Percentiles rank a stretch among this genome's conserved stretches.
Conservation (phyloP, 2,329 filamentous ascomycete species). For the Alternaria sp. region DNA sequence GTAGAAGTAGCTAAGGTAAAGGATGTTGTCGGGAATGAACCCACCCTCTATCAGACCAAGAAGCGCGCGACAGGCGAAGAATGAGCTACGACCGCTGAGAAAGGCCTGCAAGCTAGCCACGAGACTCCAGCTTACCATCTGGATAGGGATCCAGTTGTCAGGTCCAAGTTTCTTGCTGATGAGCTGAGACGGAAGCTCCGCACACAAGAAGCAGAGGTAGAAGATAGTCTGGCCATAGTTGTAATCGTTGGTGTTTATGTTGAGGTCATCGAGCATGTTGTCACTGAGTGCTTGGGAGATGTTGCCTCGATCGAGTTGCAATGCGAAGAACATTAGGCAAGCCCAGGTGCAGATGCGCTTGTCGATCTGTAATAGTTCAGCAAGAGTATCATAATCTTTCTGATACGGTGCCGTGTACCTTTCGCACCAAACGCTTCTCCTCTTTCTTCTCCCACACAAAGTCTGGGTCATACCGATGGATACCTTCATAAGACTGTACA, state of each 20-base stretch:
- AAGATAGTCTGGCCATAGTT: conserved; percentile 65
- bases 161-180: conserved; percentile 59
- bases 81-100: conserved; percentile 60
- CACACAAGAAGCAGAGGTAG: conserved; percentile 79
- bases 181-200: conserved; percentile 58
- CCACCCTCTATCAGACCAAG: conserved; percentile 58
- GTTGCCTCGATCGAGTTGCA: conserved; percentile 62
- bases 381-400: neutral
- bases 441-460: conserved; percentile 66
- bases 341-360: conserved; percentile 61
- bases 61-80: conserved; percentile 55
- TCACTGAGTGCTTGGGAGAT: conserved; percentile 51
- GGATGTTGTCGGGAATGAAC: conserved; percentile 70
- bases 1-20: conserved; percentile 80
- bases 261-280: conserved; percentile 46
- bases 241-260: conserved; percentile 50
- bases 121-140: conserved; percentile 56
- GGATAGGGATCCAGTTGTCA: conserved; percentile 55
- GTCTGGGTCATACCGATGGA: conserved; percentile 66
- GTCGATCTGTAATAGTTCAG: conserved; percentile 54
- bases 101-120: conserved; percentile 74
- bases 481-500: conserved; percentile 66
- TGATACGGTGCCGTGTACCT: conserved; percentile 49
- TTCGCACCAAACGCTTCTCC: conserved; percentile 64
- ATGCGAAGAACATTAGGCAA: conserved; percentile 64